Base-by-base conservation (phyloP, 768 basidiomycete species). In the Podaxis rugospora region DNA sequence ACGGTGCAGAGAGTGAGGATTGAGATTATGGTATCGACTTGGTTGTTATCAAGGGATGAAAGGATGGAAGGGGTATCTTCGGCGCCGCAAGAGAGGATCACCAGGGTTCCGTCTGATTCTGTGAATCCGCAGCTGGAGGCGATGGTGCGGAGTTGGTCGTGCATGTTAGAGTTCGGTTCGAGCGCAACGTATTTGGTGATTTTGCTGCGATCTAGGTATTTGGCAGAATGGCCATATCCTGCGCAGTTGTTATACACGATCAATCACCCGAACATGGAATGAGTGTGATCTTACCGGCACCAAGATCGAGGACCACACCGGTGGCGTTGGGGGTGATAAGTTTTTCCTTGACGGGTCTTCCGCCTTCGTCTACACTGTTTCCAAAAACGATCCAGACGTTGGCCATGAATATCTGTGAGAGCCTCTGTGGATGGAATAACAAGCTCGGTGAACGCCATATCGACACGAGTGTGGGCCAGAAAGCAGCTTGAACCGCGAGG, bases 141-240 rank as follows among this genome's bases (percentile, higher is more conserved):
- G 3, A 69, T 67, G 1, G 66, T 68, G 25, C 84, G 80, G 39
- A 92, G 80, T 16, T 75, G 67, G 4, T 73, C 59, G 66, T 91
- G 88, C 88, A 90, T 89, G 57, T 74, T 70, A 4, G 63, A 57
- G 65, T 90, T 92, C 5, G 90, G 90, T 66, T 92, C 90, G 4
- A 92, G 69, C 1, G 89, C 90, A 51, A 91, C 74, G 64, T 92
- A 91, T 68, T 76, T 83, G 1, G 82, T 80, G 18, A 91, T 85
- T 28, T 72, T 74, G 1, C 66, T 62, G 32, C 68, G 74, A 59
- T 89, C 80, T 23, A 93, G 79, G 65, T 92, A 91, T 32, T 75
- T 76, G 11, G 80, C 72, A 0, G 81, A 83, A 66, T 89, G 88
- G 0, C 90, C 90, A 59, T 83, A 76, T 0, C 86, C 89, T 89